Evolutionary conservation across 1,139 yeast genomes (phyloP), one percentile per base, ranked within the genome.

Genomic region (Suhomyces atakaporum): DNA sequence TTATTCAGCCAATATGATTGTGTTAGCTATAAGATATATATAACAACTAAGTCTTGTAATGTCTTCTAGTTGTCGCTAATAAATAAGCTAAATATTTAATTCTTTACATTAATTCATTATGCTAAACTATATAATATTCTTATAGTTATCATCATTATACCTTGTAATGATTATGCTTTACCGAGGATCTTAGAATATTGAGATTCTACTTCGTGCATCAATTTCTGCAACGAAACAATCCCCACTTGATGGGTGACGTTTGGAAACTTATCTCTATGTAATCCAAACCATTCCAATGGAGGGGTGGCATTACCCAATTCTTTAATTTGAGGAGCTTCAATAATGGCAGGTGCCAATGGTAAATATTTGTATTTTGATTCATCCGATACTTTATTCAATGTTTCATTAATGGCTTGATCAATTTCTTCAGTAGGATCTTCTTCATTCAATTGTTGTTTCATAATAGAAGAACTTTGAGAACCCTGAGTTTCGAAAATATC

Each of bases 261-360:
- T 0, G 98, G 98, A 47, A 92, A 79, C 47, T 81, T 79, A 49
- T 82, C 78, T 48, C 97, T 72, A 56, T 92, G 94, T 21, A 92
- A 71, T 1, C 98, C 98, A 64, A 92, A 85, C 98, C 98, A 92
- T 58, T 92, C 97, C 44, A 92, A 66, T 2, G 98, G 97, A 1
- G 98, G 98, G 0, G 98, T 92, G 1, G 97, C 97, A 61, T 85
- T 92, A 20, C 97, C 97, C 53, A 92, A 70, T 54, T 92, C 97
- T 51, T 81, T 80, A 49, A 92, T 68, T 50, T 84, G 94, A 1
- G 97, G 97, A 16, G 92, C 87, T 44, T 86, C 95, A 30, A 92
- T 88, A 7, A 78, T 69, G 1, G 97, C 96, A 7, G 85, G 84
- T 25, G 75, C 79, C 18, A 85, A 53, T 0, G 97, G 78, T 12